A percentile compares a stretch with the other conserved stretches of the same genome.
These are phyloP conservation scores for Ophiostoma populinum DNA, from an alignment of 2,329 filamentous ascomycete genomes.

Conservation along the genomic window DNA sequence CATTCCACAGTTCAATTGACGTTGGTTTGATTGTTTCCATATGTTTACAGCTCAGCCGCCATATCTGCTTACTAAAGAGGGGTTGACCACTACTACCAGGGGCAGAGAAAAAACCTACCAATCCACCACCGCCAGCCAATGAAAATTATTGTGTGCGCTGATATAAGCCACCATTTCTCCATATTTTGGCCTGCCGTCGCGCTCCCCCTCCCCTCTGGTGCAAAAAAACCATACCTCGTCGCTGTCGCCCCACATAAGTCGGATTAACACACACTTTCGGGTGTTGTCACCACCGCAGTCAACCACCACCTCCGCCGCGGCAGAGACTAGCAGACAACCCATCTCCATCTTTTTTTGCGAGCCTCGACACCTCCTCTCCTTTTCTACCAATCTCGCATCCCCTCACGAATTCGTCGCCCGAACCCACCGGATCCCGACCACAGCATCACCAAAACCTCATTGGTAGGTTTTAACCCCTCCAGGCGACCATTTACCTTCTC, in stretches of 20 bases:
- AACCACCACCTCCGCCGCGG: conserved; percentile 2
- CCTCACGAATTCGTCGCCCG: conserved; percentile 5
- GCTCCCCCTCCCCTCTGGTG: neutral
- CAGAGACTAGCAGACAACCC: neutral
- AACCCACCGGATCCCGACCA: conserved; percentile 3
- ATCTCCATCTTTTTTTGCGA: conserved; percentile 7
- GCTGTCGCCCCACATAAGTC: too few species aligned
- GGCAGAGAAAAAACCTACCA: neutral
- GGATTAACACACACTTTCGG: conserved; percentile 7
- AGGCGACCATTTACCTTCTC: neutral
- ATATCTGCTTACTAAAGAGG: neutral
- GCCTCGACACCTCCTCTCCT: neutral
- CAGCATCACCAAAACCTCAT: conserved; percentile 2
- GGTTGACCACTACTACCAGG: neutral
- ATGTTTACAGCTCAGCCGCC: too few species aligned
- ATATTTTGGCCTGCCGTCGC: neutral
- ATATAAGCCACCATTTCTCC: neutral
- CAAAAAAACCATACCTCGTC: conserved; percentile 8
- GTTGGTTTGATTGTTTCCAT: too few species aligned
- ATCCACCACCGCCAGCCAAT: too few species aligned
- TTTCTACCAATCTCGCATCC: conserved; percentile 1
- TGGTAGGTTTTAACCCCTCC: neutral
- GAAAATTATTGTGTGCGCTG: conserved; percentile 9
- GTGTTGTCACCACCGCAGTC: conserved; percentile 4
- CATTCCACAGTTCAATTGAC: too few species aligned